A percentile compares a stretch with the other conserved stretches of the same genome.
These are phyloP conservation scores for Naegleria lovaniensis DNA, from an alignment of 208 protist species.

Conservation along the genomic window DNA sequence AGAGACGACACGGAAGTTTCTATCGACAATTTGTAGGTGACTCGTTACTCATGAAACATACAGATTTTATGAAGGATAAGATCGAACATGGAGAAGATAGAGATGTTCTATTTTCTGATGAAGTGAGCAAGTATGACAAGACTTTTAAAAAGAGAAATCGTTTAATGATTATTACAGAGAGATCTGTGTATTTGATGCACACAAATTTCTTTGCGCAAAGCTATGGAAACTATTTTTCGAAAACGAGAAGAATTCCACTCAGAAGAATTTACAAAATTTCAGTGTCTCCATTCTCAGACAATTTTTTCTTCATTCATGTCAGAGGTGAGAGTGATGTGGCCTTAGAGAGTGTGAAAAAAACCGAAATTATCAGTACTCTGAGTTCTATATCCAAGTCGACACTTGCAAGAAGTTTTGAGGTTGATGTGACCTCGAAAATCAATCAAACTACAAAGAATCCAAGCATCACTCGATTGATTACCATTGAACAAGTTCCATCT, in stretches of 20 bases:
- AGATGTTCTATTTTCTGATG: background rate
- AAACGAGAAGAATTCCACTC: background rate
- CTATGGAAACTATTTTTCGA: background rate
- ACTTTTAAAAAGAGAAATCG: background rate
- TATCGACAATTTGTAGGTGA: background rate
- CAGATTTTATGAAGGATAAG: background rate
- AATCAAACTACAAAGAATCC: background rate
- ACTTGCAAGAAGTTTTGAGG: background rate
- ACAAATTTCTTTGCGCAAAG: background rate
- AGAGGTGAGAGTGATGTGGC: background rate
- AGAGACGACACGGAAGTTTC: slow-evolving; percentile 7
- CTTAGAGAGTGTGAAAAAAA: background rate
- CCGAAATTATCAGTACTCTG: background rate
- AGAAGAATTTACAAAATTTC: background rate
- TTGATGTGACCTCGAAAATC: background rate
- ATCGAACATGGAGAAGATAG: background rate
- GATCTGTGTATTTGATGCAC: background rate
- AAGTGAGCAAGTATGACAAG: background rate
- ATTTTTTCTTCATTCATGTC: background rate
- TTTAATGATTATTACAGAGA: background rate
- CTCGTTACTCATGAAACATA: background rate
- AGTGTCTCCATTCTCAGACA: background rate
- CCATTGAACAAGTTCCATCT: background rate
- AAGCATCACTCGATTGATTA: background rate
- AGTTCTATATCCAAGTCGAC: background rate